Percentiles rank a stretch among this genome's conserved stretches.
These are phyloP conservation scores for Collybiopsis confluens DNA, from an alignment of 768 basidiomycete species.

Conservation along the genomic window DNA sequence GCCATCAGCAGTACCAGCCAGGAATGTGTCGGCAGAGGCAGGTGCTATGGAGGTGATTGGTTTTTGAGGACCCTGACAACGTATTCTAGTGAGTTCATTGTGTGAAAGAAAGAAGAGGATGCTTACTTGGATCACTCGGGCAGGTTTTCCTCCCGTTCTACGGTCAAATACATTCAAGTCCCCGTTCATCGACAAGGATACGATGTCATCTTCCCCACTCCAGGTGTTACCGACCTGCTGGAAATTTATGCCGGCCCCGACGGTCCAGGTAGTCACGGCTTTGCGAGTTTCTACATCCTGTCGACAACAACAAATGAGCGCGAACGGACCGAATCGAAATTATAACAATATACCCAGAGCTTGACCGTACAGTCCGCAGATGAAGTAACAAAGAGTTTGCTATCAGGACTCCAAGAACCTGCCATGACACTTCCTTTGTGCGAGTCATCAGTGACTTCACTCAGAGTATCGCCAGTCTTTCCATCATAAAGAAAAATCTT, in stretches of 20 bases:
- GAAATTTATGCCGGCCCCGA: slow-evolving; percentile 68
- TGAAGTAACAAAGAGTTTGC: slow-evolving; percentile 70
- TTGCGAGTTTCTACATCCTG: slow-evolving; percentile 75
- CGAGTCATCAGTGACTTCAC: slow-evolving; percentile 61
- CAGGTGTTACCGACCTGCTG: slow-evolving; percentile 92
- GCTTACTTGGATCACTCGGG: slow-evolving; percentile 58
- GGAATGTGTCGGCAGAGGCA: slow-evolving; percentile 53
- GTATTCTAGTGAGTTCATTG: neutral
- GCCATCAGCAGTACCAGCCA: slow-evolving; percentile 79
- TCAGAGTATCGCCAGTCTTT: slow-evolving; percentile 74
- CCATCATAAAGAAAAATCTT: slow-evolving; percentile 91
- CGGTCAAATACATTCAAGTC: slow-evolving; percentile 81
- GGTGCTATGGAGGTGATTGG: slow-evolving; percentile 64
- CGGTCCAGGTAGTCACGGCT: slow-evolving; percentile 59
- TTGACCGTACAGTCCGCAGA: slow-evolving; percentile 87
- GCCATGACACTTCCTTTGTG: slow-evolving; percentile 78
- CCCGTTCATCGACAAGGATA: slow-evolving; percentile 81
- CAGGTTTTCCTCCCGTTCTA: slow-evolving; percentile 55
- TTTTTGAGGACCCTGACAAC: slow-evolving; percentile 70
- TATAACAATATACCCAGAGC: slow-evolving; percentile 67
- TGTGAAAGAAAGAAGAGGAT: neutral
- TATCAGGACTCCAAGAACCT: slow-evolving; percentile 77
- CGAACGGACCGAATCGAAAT: neutral
- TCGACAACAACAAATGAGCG: too few species aligned
- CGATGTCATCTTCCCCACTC: slow-evolving; percentile 64